These are phyloP conservation scores for Malus hybrid DNA, from an alignment of 331 rosid species.

Conservation along the genomic window DNA sequence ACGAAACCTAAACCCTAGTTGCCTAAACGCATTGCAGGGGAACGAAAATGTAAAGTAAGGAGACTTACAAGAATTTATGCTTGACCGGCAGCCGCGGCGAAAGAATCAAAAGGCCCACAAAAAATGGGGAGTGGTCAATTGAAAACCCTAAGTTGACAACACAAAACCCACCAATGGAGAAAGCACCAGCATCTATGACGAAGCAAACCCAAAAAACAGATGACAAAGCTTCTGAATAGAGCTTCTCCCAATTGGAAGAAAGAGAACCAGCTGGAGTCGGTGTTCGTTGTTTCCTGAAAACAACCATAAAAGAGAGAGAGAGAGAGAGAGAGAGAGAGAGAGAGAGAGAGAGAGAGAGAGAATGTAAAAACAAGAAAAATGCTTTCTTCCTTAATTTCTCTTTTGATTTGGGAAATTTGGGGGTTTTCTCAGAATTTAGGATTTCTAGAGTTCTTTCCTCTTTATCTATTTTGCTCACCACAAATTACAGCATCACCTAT, in stretches of 20 bases:
- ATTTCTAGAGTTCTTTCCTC: conserved; percentile 1
- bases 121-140: not conserved
- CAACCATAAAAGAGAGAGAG: not conserved
- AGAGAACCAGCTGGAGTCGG: not conserved
- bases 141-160: conserved; percentile 63
- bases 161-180: conserved; percentile 30
- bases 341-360: not conserved
- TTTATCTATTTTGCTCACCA: no score
- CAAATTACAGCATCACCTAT: not conserved
- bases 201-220: conserved; percentile 1
- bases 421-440: not conserved
- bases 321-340: not conserved
- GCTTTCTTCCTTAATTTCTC: not conserved
- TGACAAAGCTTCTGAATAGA: not conserved
- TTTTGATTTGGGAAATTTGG: not conserved
- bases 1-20: not conserved
- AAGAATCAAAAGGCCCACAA: not conserved
- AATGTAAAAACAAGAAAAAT: not conserved
- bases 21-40: not conserved
- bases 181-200: conserved; percentile 4
- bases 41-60: not conserved
- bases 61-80: not conserved
- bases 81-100: not conserved
- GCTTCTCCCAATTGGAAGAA: not conserved
- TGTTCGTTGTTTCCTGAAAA: conserved; percentile 7